phyloP scores from a whole-genome alignment of 306 rosid species.

The Hippophae gyantsensis region DNA sequence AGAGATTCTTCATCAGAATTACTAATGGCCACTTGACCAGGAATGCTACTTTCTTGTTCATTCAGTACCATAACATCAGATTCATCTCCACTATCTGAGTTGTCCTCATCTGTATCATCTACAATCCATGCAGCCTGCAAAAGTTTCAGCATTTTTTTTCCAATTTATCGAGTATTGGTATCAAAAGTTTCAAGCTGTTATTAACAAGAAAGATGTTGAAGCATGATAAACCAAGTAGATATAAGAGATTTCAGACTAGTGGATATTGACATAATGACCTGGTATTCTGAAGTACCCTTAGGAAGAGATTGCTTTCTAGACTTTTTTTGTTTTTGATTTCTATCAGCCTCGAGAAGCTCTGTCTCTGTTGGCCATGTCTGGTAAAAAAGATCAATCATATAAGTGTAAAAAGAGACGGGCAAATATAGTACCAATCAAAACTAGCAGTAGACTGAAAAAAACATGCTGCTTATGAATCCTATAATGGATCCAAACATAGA shows the following conservation, averaged over 20 bases:
- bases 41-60: slow-evolving; percentile 32
- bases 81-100: slow-evolving; percentile 37
- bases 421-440: slow-evolving; percentile 1
- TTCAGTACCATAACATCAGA: slow-evolving; percentile 73
- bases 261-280: slow-evolving; percentile 36
- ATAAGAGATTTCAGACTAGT: background rate
- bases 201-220: slow-evolving; percentile 6
- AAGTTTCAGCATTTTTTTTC: slow-evolving; percentile 13
- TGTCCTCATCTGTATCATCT: slow-evolving; percentile 56
- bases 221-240: background rate
- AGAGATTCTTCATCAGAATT: slow-evolving; percentile 49
- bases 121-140: slow-evolving; percentile 92
- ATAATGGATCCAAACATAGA: too few species aligned
- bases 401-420: slow-evolving; percentile 16
- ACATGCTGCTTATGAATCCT: background rate
- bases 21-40: slow-evolving; percentile 31
- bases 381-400: slow-evolving; percentile 62
- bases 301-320: slow-evolving; percentile 52
- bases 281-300: slow-evolving; percentile 88
- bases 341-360: slow-evolving; percentile 61
- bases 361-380: slow-evolving; percentile 98
- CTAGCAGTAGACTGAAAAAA: background rate
- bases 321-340: slow-evolving; percentile 45
- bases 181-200: background rate
- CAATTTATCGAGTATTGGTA: background rate